A percentile compares a stretch with the other conserved stretches of the same genome.
These are phyloP conservation scores for Pseudogymnoascus sp. DNA, from an alignment of 2,329 filamentous ascomycete species.

Conservation along the genomic window DNA sequence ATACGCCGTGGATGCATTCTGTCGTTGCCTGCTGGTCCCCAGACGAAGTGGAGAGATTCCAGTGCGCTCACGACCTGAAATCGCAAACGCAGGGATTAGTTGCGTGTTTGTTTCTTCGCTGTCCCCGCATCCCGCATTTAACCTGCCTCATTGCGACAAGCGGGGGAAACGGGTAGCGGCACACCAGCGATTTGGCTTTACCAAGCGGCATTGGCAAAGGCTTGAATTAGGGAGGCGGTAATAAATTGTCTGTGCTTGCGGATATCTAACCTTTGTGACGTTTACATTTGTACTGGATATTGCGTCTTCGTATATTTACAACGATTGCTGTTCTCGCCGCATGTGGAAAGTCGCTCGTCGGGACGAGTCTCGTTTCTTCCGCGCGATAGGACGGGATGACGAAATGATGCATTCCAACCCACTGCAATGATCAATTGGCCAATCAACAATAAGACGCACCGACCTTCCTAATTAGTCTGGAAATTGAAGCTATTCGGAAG, in stretches of 20 bases:
- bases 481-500: neutral
- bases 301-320: neutral
- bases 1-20: neutral
- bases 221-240: neutral
- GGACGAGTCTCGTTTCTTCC: neutral
- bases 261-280: neutral
- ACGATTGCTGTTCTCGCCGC: neutral
- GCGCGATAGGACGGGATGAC: neutral
- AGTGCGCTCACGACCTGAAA: neutral
- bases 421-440: neutral
- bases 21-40: neutral
- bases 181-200: neutral
- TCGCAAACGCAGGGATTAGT: neutral
- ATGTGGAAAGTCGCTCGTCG: neutral
- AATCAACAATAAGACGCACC: neutral
- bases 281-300: neutral
- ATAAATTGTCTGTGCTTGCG: neutral
- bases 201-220: neutral
- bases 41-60: neutral
- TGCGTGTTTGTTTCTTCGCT: neutral
- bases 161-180: neutral
- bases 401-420: neutral
- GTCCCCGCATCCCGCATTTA: neutral
- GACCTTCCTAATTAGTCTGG: neutral
- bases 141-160: constrained; percentile 7